Conservation (phyloP, 768 basidiomycete genomes). For the Ramaria rubella region DNA sequence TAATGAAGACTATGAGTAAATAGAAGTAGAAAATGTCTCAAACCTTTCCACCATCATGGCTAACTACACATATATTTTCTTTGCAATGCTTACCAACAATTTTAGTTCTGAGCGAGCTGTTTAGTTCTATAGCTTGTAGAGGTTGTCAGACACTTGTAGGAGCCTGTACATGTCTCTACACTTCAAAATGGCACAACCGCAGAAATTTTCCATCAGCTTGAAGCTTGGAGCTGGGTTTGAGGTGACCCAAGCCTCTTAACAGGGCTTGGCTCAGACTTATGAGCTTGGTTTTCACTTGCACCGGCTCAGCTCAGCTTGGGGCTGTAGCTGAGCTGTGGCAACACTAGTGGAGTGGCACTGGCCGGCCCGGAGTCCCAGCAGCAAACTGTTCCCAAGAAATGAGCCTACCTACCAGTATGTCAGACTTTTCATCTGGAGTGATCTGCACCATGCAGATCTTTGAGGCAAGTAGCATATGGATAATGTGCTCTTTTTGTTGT, state of each 20-base stretch:
- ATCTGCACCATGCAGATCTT: too few relatives aligned
- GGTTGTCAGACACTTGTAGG: neutral
- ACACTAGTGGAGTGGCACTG: too few relatives aligned
- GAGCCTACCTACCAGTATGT: too few relatives aligned
- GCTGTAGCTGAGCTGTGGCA: neutral
- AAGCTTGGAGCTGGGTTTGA: neutral
- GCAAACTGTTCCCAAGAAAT: too few relatives aligned
- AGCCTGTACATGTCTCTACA: neutral
- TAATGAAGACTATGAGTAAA: neutral
- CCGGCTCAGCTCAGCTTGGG: neutral
- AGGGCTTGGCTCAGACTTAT: neutral
- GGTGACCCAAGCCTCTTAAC: neutral
- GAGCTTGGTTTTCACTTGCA: neutral
- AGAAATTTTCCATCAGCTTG: neutral
- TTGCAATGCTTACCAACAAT: neutral
- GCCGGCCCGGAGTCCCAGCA: too few relatives aligned
- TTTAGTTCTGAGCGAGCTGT: neutral
- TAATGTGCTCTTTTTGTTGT: too few relatives aligned
- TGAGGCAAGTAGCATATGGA: too few relatives aligned
- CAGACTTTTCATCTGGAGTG: too few relatives aligned
- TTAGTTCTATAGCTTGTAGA: neutral
- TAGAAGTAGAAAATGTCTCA: too few relatives aligned
- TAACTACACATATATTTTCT: too few relatives aligned
- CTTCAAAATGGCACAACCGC: neutral
- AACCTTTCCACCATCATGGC: too few relatives aligned